Conservation (phyloP, 495 filamentous ascomycete species). For the Penicillium herquei region DNA sequence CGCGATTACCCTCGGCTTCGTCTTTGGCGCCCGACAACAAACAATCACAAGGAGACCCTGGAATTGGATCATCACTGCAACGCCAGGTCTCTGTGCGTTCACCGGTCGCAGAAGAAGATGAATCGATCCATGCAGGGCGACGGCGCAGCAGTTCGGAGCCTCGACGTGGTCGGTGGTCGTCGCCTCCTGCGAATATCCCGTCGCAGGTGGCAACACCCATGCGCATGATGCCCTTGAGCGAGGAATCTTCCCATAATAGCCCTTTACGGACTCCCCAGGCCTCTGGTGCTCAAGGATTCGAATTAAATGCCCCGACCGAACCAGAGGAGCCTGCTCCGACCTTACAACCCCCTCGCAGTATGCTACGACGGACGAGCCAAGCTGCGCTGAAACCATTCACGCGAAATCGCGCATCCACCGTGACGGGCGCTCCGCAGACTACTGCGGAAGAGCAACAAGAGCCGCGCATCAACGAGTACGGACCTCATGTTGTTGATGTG, state of each 20-base stretch:
- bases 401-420: conserved; percentile 37
- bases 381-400: conserved; percentile 34
- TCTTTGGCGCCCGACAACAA: conserved; percentile 17
- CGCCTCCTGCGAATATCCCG: conserved; percentile 27
- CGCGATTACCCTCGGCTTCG: conserved; percentile 32
- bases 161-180: conserved; percentile 39
- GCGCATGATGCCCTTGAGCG: conserved; percentile 34
- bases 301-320: conserved; percentile 1
- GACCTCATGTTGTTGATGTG: conserved; percentile 62
- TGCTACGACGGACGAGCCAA: conserved; percentile 36
- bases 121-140: conserved; percentile 31
- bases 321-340: conserved; percentile 10
- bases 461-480: conserved; percentile 42
- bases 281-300: neutral
- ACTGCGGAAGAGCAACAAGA: conserved; percentile 1
- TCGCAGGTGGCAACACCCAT: conserved; percentile 37
- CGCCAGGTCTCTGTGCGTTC: conserved; percentile 16
- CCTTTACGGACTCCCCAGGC: conserved; percentile 9
- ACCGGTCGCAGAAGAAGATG: conserved; percentile 28
- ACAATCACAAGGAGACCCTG: neutral
- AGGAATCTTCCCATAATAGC: conserved; percentile 34
- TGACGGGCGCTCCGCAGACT: conserved; percentile 23
- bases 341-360: conserved; percentile 15
- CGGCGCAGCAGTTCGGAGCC: conserved; percentile 50
- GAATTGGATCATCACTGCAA: conserved; percentile 4